Conservation (phyloP, 2,329 filamentous ascomycete species). For the Rosellinia necatrix region DNA sequence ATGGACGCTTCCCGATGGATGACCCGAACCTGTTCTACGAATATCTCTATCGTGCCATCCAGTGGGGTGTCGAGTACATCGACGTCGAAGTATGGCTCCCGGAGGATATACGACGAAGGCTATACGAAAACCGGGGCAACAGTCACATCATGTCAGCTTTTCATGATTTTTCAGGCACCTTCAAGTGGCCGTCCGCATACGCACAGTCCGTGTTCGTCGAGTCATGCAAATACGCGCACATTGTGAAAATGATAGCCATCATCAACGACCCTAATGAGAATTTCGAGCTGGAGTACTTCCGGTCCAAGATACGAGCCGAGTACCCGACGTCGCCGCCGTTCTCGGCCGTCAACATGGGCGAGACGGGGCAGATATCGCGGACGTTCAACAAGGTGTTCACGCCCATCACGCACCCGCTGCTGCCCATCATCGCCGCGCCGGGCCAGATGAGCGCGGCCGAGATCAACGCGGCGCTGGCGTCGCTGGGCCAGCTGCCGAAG, state of each 20-base stretch:
- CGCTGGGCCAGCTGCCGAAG: constrained; percentile 79
- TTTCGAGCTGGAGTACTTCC: constrained; percentile 89
- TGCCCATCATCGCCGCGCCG: constrained; percentile 83
- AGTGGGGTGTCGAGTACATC: constrained; percentile 89
- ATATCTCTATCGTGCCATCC: constrained; percentile 81
- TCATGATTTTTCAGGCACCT: constrained; percentile 83
- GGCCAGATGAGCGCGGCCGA: constrained; percentile 85
- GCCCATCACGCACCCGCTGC: constrained; percentile 81
- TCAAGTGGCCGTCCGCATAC: constrained; percentile 78
- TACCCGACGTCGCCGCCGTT: constrained; percentile 73
- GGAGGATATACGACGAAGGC: constrained; percentile 69
- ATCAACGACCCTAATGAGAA: constrained; percentile 83
- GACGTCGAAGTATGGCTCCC: constrained; percentile 89
- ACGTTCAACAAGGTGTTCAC: constrained; percentile 86
- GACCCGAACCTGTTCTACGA: constrained; percentile 74
- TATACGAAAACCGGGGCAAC: constrained; percentile 73
- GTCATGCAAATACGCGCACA: constrained; percentile 76
- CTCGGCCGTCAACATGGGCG: constrained; percentile 86
- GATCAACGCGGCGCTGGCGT: constrained; percentile 78
- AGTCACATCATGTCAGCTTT: constrained; percentile 91
- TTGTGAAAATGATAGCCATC: constrained; percentile 89
- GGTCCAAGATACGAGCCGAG: constrained; percentile 72
- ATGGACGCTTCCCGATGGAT: constrained; percentile 84
- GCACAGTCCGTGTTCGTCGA: constrained; percentile 74
- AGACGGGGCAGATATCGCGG: constrained; percentile 81